phyloP scores from a whole-genome alignment of 768 basidiomycete species.

The Trametes punicea region DNA sequence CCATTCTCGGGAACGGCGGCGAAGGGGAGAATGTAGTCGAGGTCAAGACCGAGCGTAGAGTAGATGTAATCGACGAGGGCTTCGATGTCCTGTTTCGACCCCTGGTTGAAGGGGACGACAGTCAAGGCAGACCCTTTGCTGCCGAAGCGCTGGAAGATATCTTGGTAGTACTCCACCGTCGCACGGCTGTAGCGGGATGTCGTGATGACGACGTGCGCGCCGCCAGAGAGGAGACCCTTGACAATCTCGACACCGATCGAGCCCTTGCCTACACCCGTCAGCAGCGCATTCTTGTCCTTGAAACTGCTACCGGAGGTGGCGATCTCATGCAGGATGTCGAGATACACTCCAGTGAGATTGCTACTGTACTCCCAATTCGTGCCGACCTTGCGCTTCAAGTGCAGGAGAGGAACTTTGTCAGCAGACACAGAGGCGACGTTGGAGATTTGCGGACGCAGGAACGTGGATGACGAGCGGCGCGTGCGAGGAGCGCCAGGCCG shows the following conservation, averaged over 20 bases:
- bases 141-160: slow-evolving; percentile 93
- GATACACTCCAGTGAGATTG: slow-evolving; percentile 92
- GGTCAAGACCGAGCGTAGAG: slow-evolving; percentile 88
- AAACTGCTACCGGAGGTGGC: slow-evolving; percentile 98
- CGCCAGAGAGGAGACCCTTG: slow-evolving; percentile 94
- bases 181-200: slow-evolving; percentile 96
- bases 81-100: slow-evolving; percentile 97
- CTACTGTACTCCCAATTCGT: slow-evolving; percentile 95
- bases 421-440: slow-evolving; percentile 69
- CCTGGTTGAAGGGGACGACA: slow-evolving; percentile 99
- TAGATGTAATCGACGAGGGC: slow-evolving; percentile 99
- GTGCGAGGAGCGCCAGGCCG: slow-evolving; percentile 50
- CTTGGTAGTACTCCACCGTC: slow-evolving; percentile 97
- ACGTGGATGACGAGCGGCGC: slow-evolving; percentile 93
- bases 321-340: slow-evolving; percentile 97
- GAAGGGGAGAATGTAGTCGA: slow-evolving; percentile 98
- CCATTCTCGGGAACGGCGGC: slow-evolving; percentile 99
- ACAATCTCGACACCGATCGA: slow-evolving; percentile 98
- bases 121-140: slow-evolving; percentile 95
- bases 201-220: slow-evolving; percentile 95
- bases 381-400: slow-evolving; percentile 96
- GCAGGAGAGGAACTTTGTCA: slow-evolving; percentile 91
- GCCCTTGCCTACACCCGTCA: slow-evolving; percentile 97
- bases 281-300: slow-evolving; percentile 97
- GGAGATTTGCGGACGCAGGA: slow-evolving; percentile 89